Base-by-base conservation (phyloP, 1,284 basidiomycete species). In the Ganoderma sinense region DNA sequence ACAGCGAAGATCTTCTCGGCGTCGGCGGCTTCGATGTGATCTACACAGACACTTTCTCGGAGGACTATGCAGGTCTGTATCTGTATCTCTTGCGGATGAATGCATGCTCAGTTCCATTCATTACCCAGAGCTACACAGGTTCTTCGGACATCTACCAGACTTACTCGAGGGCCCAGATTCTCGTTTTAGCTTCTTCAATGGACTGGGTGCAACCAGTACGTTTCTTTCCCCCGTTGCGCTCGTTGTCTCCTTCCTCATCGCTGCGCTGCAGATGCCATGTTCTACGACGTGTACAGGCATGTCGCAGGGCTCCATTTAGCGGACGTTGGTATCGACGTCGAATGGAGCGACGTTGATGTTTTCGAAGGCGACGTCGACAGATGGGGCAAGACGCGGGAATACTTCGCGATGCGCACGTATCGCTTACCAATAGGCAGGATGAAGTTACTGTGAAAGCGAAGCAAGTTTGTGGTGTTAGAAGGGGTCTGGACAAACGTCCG, bases 101-200 rank as follows among this genome's bases (percentile, higher is more conserved):
- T 74, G 31, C 29, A 7, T 61, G 40, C 56, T 63, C 41, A 63
- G 55, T 26, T 20, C 41, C 43, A 18, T 18, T 16, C 33, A 65
- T 70, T 48, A 63, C 48, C 79, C 62, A 87, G 94, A 94, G 72
- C 85, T 99, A 45, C 90, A 89, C 74, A 82, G 84, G 26, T 98
- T 99, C 83, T 99, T 99, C 80, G 90, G 92, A 69, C 84, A 88
- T 63, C 81, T 98, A 0, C 96, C 96, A 0, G 88, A 94, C 77
- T 84, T 99, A 1, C 84, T 99, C n/a, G 86, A 88, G 31, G 91
- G 93, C 0, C 88, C 92, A 10, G 84, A 91, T 4, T 91, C 94
- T 23, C 84, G 91, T n/a, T 96, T 97, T 80, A 94, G 96, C 69
- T 99, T 99, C 83, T 99, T 99, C 88, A 96, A 99, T 79, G 97